phyloP scores from a whole-genome alignment of 805 yeast genomes.

The Limtongia smithiae region DNA sequence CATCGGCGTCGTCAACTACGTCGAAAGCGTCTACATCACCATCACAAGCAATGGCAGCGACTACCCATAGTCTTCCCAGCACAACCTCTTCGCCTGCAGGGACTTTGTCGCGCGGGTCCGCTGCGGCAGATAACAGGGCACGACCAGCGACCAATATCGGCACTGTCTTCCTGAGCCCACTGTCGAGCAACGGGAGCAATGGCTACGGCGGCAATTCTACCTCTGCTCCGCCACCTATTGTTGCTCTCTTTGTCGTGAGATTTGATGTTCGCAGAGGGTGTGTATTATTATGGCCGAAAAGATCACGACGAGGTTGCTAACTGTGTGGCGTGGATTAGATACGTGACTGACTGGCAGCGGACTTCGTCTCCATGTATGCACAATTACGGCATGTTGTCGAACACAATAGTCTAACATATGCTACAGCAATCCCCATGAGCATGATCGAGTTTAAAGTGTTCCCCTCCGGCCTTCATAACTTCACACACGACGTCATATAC shows the following conservation, averaged over 20 bases:
- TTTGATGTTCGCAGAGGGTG: conserved; percentile 52
- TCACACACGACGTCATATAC: conserved; percentile 49
- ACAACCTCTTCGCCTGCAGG: too few species aligned
- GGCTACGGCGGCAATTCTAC: not conserved
- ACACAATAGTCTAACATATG: not conserved
- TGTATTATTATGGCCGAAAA: conserved; percentile 44
- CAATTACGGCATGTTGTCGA: not conserved
- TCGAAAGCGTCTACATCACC: too few species aligned
- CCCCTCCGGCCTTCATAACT: conserved; percentile 65
- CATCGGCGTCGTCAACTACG: too few species aligned
- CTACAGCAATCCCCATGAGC: conserved; percentile 34
- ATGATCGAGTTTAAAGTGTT: conserved; percentile 60
- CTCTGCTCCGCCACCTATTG: conserved; percentile 19
- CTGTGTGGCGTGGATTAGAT: conserved; percentile 2
- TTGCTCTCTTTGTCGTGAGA: conserved; percentile 47
- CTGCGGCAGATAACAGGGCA: not conserved
- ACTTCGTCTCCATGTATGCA: conserved; percentile 30
- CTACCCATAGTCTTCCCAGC: too few species aligned
- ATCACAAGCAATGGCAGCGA: too few species aligned
- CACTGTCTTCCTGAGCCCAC: too few species aligned
- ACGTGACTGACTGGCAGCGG: conserved; percentile 24
- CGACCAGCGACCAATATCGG: not conserved
- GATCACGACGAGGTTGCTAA: not conserved
- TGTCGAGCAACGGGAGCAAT: too few species aligned
- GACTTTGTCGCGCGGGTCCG: not conserved